Evolutionary conservation across 202 grass and related monocot genomes (phyloP), one percentile per base, ranked within the genome.

Genomic region (Elaeis oleifera): DNA sequence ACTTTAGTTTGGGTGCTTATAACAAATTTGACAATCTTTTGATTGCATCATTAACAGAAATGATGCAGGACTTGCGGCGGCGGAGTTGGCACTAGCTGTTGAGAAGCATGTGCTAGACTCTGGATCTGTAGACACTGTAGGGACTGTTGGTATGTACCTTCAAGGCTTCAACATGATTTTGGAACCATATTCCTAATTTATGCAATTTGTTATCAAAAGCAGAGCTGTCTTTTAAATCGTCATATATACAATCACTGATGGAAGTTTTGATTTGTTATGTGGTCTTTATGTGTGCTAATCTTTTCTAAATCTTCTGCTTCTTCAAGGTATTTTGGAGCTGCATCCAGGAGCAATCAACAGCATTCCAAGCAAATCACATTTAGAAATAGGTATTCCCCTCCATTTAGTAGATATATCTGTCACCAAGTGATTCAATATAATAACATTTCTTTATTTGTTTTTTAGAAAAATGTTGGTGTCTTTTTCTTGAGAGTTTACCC

Each of bases 331-430:
- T 76, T 60, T 97, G 71, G 84, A 97, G 77, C 60, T 97, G 39
- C 92, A 97, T 78, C 92, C 92, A 72, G 92, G 87, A 63, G 92
- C 92, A 55, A 97, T 89, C 65, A 91, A 91, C 76, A 97, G 87
- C 68, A 97, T 97, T 32, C 88, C 92, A 61, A 97, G 92, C 65
- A 91, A 91, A 92, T 89, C 92, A 69, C 92, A 92, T 71, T 54
- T 97, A 19, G 88, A 97, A 90, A 91, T 97, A 75, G 92, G 92
- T 97, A 84, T 19, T 63, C 7, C 6, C 53, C 3, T 76, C 58
- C 76, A 2, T 44, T 44, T 44, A 3, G 36, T 44, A 44, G 9
- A 44, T 44, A 44, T 44, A 44, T 69, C 23, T 75, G 51, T 59
- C 26, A 17, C 1, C 49, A 4, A 51, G 27, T 36, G 13, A 53